Evolutionary conservation across 2,329 filamentous ascomycete species (phyloP), one percentile per base, ranked within the genome.

Genomic region (Rutstroemia sp.): DNA sequence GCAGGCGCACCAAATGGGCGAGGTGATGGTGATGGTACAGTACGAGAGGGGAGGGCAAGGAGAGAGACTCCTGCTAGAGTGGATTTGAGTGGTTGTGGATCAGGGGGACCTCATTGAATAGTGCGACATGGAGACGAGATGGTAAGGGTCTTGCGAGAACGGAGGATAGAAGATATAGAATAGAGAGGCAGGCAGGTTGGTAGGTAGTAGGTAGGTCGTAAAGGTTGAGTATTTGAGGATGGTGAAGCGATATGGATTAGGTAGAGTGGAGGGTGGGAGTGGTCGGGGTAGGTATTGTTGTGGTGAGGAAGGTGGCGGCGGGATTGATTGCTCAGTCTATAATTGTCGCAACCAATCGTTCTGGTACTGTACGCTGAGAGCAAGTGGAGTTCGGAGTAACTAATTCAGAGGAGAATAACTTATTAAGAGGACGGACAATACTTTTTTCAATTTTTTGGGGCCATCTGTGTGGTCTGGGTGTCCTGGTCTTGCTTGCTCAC

Each of bases 1-100:
- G 42, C n/a, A 23, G 36, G 55, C 21, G 25, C 50, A 52, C 50
- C 25, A 25, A 21, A 19, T 46, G 40, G 47, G 40, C 34, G 30
- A 52, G 21, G 34, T 21, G 67, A 25, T 72, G 21, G 34, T 21
- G 67, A 25, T 72, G 57, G 58, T 73, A 73, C 39, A 23, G 25
- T 21, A 39, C 30, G 27, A 48, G 30, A 34, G 30, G 12, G 30
- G 30, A 4, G 30, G 14, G 19, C 23, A 48, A 30, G 40, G 38
- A 44, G 16, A 54, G 34, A 16, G 27, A 48, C 12, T 30, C 30
- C 51, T 48, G 40, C 23, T 40, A 19, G 34, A 48, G 51, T 54
- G 51, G 51, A 48, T 53, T 54, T 30, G 34, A 12, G 23, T n/a
- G 16, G 30, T n/a, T 48, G 47, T 54, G 44, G 34, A 48, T 54